Base-by-base conservation (phyloP, 2,329 filamentous ascomycete species). In the Penicillium corylophilum region DNA sequence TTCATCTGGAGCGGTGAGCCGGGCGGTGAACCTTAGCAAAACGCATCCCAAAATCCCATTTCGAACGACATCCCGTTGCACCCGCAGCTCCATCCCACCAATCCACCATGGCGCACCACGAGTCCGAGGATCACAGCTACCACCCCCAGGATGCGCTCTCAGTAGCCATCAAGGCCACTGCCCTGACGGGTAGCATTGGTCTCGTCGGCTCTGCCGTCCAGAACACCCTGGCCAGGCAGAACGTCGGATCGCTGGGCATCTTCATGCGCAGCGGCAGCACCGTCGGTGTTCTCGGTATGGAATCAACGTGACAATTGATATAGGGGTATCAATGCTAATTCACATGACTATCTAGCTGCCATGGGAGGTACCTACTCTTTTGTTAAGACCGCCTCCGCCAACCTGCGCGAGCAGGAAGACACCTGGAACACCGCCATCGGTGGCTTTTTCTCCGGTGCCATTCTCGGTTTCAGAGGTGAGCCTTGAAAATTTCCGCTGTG, bases 401-500 rank as follows among this genome's bases (percentile, higher is more conserved):
- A 96, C 76, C 78, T 96, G 60, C 86, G 91, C 66, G 81, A 91
- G 74, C 90, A 88, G 77, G 84, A 96, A 53, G 92, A 96, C 70
- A 77, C 80, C 60, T 87, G 82, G 76, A 94, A 92, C 72, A 78
- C 85, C 50, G 82, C 84, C 36, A 77, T 91, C 55, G 90, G 86
- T 60, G 90, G 90, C 49, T 90, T 94, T 73, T 77, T 88, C 45
- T 85, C 82, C 44, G 92, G 92, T 59, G 78, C 84, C 39, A 78
- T 90, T 48, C 67, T 92, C 41, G 92, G 90, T 48, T 70, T 95
- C 52, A 79, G 80, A 64, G 82, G 91, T 95, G 82, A 52, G 73
- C 67, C 36, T 28, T 24, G 15, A 50, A 16, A 23, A 43, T 9
- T 29, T 47, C n/a, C 20, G 13, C 22, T 26, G 46, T 38, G 3